Percentiles rank a stretch among this genome's conserved stretches.
Conservation (phyloP, 192 early-diverging fungal genomes). For the Diversispora epigaea region DNA sequence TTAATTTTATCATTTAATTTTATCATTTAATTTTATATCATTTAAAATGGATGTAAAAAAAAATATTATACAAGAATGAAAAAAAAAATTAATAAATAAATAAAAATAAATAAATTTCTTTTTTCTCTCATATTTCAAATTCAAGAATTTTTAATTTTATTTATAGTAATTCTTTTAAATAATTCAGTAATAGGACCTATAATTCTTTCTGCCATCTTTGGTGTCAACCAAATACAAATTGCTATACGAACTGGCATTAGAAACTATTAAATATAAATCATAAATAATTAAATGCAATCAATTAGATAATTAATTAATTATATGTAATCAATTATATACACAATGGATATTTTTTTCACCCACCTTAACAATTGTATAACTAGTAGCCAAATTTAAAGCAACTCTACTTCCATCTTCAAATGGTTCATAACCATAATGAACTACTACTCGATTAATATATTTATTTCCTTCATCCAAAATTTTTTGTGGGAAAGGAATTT, state of each 20-base stretch:
- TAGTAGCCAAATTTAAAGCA: constrained; percentile 47
- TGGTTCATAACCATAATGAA: constrained; percentile 52
- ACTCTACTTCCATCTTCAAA: constrained; percentile 16
- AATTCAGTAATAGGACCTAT: constrained; percentile 46
- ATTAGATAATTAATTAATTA: neutral
- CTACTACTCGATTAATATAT: constrained; percentile 55
- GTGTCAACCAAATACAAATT: constrained; percentile 56
- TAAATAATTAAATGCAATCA: too few species aligned
- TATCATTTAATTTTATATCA: too few species aligned
- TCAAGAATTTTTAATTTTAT: too few species aligned
- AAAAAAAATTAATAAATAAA: too few species aligned
- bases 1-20: too few species aligned
- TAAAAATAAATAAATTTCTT: too few species aligned
- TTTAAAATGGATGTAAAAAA: neutral
- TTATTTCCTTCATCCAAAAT: constrained; percentile 62
- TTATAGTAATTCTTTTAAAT: constrained; percentile 31
- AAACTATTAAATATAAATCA: constrained; percentile 42
- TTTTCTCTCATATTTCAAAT: too few species aligned
- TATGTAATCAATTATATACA: neutral
- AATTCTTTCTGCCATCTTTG: constrained; percentile 51
- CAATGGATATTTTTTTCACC: too few species aligned
- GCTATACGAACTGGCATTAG: constrained; percentile 68
- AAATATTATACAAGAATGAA: too few species aligned
- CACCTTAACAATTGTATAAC: constrained; percentile 82
- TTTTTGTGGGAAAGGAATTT: constrained; percentile 69